Evolutionary conservation across 2,329 filamentous ascomycete species (phyloP), one percentile per base, ranked within the genome.

Genomic region (Microsporum audouinii): DNA sequence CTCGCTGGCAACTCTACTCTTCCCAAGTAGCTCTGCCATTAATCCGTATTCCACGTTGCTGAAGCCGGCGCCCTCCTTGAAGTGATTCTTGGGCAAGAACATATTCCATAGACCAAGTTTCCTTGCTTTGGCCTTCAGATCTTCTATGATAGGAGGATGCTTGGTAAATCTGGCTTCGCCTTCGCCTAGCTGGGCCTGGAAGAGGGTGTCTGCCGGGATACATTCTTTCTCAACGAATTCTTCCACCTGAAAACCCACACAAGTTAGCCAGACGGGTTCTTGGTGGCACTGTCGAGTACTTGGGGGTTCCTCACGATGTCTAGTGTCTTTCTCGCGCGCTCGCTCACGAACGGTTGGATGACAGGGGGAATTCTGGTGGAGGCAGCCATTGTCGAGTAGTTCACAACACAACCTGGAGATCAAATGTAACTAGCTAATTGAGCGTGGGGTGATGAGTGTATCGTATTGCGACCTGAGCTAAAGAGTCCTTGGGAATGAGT

Each of bases 201-300:
- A 87, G 65, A 96, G 82, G 61, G 87, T 79, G 71, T 97, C 92
- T 72, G 89, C 88, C 63, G 88, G 88, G 66, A 91, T 87, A 74
- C 88, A 99, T 80, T 96, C 91, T 76, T 96, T 91, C 72, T 97
- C 89, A 68, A 99, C 94, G 70, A 99, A 99, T 75, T 91, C 90
- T 79, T 92, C 89, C 67, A 99, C 89, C 82, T 84, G 65, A 27
- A 17, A 2, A n/a, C 7, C 41, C 23, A 29, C 2, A 55, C 23
- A 49, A 39, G 43, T 64, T 34, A 64, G 63, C 62, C 56, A 57
- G 6, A 34, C 31, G 17, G n/a, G 1, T 39, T 38, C 8, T 45
- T 38, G 17, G 34, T 10, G 5, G 12, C n/a, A 41, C 29, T 53
- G 31, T 31, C 5, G 5, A 23, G 45, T 14, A 7, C 17, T 31